Percentiles rank a stretch among this genome's conserved stretches.
These are phyloP conservation scores for Sordaria brevicollis DNA, from an alignment of 495 filamentous ascomycete species.

Conservation along the genomic window DNA sequence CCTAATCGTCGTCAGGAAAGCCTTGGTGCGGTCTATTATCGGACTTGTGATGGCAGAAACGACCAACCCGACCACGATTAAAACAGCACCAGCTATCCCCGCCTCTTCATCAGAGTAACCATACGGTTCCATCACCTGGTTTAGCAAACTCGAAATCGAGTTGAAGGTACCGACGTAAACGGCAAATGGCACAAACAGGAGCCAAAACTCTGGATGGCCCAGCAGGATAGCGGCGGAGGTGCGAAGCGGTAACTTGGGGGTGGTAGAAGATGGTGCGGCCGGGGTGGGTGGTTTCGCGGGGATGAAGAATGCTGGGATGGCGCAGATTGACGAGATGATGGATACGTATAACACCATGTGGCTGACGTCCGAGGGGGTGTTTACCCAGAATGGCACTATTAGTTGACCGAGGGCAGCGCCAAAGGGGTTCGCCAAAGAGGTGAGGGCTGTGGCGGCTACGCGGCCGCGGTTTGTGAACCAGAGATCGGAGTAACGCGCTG, in stretches of 20 bases:
- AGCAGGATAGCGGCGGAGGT: constrained; percentile 39
- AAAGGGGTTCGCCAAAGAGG: constrained; percentile 76
- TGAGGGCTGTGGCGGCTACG: constrained; percentile 78
- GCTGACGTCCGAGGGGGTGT: constrained; percentile 49
- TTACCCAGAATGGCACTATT: constrained; percentile 67
- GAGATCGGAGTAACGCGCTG: constrained; percentile 82
- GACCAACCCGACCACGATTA: constrained; percentile 86
- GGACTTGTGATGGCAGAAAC: constrained; percentile 65
- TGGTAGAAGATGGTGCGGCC: constrained; percentile 32
- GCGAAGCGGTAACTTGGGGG: constrained; percentile 41
- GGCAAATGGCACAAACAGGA: constrained; percentile 64
- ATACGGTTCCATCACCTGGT: constrained; percentile 81
- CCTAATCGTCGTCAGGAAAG: constrained; percentile 65
- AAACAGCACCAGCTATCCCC: constrained; percentile 77
- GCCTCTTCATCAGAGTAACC: constrained; percentile 70
- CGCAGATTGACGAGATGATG: constrained; percentile 66
- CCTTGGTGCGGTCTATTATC: constrained; percentile 74
- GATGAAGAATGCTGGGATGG: constrained; percentile 77
- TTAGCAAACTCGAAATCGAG: constrained; percentile 75
- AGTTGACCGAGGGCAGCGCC: constrained; percentile 84
- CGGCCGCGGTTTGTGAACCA: constrained; percentile 86
- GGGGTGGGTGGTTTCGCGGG: constrained; percentile 71
- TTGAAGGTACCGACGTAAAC: constrained; percentile 93
- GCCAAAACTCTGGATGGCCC: constrained; percentile 56
- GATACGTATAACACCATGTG: constrained; percentile 79